Base-by-base conservation (phyloP, 2,329 filamentous ascomycete species). In the Penicillium nordicum region DNA sequence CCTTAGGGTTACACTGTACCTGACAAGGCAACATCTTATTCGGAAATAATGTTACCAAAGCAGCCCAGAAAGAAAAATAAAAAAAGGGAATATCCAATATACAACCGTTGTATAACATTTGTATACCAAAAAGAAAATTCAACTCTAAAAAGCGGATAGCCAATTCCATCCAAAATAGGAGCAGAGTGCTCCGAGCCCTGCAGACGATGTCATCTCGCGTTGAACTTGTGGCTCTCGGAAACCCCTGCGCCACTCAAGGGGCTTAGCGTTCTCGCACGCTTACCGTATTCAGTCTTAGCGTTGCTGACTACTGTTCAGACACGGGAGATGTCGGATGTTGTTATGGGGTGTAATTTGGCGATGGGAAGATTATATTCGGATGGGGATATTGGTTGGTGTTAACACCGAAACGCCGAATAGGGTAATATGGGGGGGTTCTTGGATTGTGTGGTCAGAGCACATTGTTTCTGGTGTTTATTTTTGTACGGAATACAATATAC, bases 391-490 rank as follows among this genome's bases (percentile, higher is more conserved):
- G 34, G 12, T 32, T 30, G 18, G 5, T 11, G 25, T 5, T 29
- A 66, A 55, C 66, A 67, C 67, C 60, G 65, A 63, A 45, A 18
- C 14, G 46, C 60, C 64, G 32, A 57, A 60, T 57, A 50, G 53
- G 57, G 59, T 27, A 57, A 29, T 45, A 18, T 21, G n/a, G 27
- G 27, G 11, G n/a, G 27, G 27, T 6, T 18, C 1, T 30, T 45
- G 18, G 42, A 44, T 44, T 29, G 2, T 29, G n/a, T 44, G 42
- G n/a, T 21, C 27, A 5, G 27, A 30, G 42, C 27, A 45, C 42
- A 45, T 30, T 44, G 21, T 45, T 44, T 10, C 3, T 21, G 21
- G 21, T 25, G 11, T 21, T 23, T 16, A 27, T 12, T 41, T 25
- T 42, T 29, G 11, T 27, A 38, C n/a, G 21, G 21, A 21, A 3